Evolutionary conservation across 331 rosid genomes (phyloP), one percentile per base, ranked within the genome.

Genomic region (Telfairia occidentalis): DNA sequence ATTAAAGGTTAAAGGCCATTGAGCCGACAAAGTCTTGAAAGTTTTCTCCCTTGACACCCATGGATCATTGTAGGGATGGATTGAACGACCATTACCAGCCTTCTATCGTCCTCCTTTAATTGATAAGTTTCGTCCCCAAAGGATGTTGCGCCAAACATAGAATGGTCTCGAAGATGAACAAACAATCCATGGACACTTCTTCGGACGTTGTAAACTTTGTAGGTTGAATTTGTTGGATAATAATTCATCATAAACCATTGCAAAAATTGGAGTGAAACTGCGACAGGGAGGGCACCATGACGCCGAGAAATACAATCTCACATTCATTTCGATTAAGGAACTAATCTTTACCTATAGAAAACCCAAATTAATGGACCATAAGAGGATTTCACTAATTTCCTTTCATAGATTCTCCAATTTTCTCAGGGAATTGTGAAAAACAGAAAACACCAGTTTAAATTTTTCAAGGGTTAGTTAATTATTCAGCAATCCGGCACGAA

Each of bases 241-340:
- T n/a, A 89, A 43, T 61, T 81, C 82, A 21, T 89, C 69, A 76
- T 89, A 90, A 43, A 81, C 71, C 74, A 75, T 82, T 35, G 63
- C 82, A 73, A 89, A 81, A 57, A 10, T 79, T 2, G 92, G 90
- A 12, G 95, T 89, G 79, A 91, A 91, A 5, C 19, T 29, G 16
- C 71, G 78, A 73, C 95, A 89, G 0, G 88, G 90, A 69, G 85
- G 77, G 48, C 89, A 87, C 97, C 95, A 87, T 19, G 92, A 86
- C 30, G 97, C 92, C 3, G 97, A 91, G 71, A 87, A 89, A 53
- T 91, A 91, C n/a, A 91, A 46, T 35, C 88, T 87, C 5, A 89
- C 72, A 23, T 74, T 86, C 88, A 87, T 91, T 30, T 89, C 88
- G 26, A 78, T 79, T 87, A 91, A 83, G 69, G 74, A 84, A 23